A percentile compares a stretch with the other conserved stretches of the same genome.
Evolutionary conservation across 2,329 filamentous ascomycete species (phyloP).

Genomic region (Pleomassaria siparia): DNA sequence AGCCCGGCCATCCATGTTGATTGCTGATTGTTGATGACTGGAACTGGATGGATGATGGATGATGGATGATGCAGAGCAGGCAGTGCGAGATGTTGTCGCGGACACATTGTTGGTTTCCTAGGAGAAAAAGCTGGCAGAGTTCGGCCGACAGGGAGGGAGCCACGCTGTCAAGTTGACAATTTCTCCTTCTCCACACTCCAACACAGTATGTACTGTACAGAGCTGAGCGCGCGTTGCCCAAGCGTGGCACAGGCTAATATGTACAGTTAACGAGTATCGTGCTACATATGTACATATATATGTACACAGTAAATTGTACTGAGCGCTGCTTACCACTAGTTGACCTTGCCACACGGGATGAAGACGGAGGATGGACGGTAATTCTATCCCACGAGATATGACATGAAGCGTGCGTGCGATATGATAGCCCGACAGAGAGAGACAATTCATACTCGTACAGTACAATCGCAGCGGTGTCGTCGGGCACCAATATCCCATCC

Average conservation of each 20-base stretch:
- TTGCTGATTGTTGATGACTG: no score
- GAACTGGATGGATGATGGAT: no score
- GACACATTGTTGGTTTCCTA: background rate
- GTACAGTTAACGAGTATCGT: no score
- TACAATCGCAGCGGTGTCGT: background rate
- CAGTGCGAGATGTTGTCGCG: background rate
- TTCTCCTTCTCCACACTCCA: background rate
- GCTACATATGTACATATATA: no score
- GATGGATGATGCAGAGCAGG: no score
- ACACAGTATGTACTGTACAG: no score
- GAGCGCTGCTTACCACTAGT: no score
- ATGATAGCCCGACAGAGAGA: background rate
- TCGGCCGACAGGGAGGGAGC: conserved; percentile 3
- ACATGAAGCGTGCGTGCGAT: conserved; percentile 15
- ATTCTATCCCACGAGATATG: no score
- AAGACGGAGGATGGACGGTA: conserved; percentile 1
- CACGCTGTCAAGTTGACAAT: conserved; percentile 7
- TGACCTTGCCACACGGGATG: no score
- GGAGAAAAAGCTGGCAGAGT: background rate
- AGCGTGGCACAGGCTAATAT: conserved; percentile 1
- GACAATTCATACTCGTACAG: background rate
- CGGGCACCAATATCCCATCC: background rate
- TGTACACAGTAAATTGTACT: no score
- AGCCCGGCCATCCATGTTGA: no score
- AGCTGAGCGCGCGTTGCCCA: conserved; percentile 15